phyloP scores from a whole-genome alignment of 352 stramenopile genomes.

The Phytophthora megakarya region DNA sequence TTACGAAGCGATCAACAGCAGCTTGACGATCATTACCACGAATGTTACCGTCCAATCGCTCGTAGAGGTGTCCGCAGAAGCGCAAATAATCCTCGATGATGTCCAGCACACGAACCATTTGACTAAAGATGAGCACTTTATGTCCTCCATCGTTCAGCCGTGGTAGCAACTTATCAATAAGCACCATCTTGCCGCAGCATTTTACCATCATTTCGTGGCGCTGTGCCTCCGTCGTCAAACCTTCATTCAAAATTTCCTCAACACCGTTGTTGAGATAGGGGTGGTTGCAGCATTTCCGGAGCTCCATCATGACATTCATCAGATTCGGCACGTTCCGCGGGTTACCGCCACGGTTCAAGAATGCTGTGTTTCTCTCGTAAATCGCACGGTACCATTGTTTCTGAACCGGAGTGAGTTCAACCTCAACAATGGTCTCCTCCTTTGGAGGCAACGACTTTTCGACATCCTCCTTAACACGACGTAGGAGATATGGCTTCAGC shows the following conservation, averaged over 20 bases:
- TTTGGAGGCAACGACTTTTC: constrained; percentile 89
- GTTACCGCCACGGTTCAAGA: constrained; percentile 84
- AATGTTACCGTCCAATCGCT: constrained; percentile 98
- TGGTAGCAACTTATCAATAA: constrained; percentile 99
- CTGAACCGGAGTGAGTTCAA: constrained; percentile 90
- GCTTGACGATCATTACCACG: constrained; percentile 89
- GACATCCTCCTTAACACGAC: constrained; percentile 90
- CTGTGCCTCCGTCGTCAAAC: constrained; percentile 68
- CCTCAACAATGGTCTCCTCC: constrained; percentile 91
- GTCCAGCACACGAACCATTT: constrained; percentile 99
- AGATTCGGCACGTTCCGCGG: constrained; percentile 87
- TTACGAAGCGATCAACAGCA: constrained; percentile 88
- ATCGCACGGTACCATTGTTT: constrained; percentile 92
- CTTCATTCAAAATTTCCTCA: constrained; percentile 87
- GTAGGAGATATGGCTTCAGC: constrained; percentile 89
- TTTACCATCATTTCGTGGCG: constrained; percentile 95
- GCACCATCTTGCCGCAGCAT: constrained; percentile 98
- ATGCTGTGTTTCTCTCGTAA: constrained; percentile 97
- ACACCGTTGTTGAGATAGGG: constrained; percentile 94
- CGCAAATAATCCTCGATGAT: constrained; percentile 99
- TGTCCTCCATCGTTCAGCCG: constrained; percentile 96
- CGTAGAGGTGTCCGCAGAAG: constrained; percentile 92
- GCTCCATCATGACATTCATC: constrained; percentile 94
- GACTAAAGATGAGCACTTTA: constrained; percentile 99
- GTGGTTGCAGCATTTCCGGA: constrained; percentile 92